Percentiles rank a stretch among this genome's conserved stretches.
Conservation (phyloP, 176 grass and related monocot species). For the Carex kokanica region DNA sequence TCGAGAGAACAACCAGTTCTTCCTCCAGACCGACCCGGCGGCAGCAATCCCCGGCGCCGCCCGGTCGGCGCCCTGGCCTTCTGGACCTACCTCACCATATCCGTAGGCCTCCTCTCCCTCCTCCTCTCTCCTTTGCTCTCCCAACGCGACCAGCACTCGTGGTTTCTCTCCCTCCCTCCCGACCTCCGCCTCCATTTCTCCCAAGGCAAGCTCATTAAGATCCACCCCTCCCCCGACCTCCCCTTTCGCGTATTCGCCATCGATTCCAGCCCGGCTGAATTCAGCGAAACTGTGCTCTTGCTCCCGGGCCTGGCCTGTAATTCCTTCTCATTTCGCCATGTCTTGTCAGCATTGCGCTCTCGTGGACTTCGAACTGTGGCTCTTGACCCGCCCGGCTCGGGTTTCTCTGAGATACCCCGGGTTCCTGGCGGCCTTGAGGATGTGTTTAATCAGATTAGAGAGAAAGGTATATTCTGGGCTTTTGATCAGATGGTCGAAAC, state of each 20-base stretch:
- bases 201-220: slow-evolving; percentile 43
- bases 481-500: slow-evolving; percentile 78
- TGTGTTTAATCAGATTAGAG: slow-evolving; percentile 42
- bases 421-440: slow-evolving; percentile 28
- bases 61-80: slow-evolving; percentile 43
- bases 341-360: slow-evolving; percentile 37
- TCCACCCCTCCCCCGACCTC: slow-evolving; percentile 12
- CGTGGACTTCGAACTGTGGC: slow-evolving; percentile 32
- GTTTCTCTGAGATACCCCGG: slow-evolving; percentile 38
- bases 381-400: slow-evolving; percentile 54
- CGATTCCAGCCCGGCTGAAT: slow-evolving; percentile 30
- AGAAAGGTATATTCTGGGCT: slow-evolving; percentile 69
- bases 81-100: slow-evolving; percentile 73
- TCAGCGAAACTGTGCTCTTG: slow-evolving; percentile 38
- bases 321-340: slow-evolving; percentile 63
- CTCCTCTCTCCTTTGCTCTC: slow-evolving; percentile 39
- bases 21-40: background rate
- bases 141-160: slow-evolving; percentile 17
- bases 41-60: slow-evolving; percentile 20
- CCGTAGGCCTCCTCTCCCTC: slow-evolving; percentile 52
- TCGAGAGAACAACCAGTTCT: background rate
- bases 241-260: slow-evolving; percentile 43
- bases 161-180: slow-evolving; percentile 33
- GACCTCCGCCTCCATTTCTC: slow-evolving; percentile 41
- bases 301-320: slow-evolving; percentile 53